Evolutionary conservation across 306 rosid species (phyloP).

Genomic region (Begonia masoniana): DNA sequence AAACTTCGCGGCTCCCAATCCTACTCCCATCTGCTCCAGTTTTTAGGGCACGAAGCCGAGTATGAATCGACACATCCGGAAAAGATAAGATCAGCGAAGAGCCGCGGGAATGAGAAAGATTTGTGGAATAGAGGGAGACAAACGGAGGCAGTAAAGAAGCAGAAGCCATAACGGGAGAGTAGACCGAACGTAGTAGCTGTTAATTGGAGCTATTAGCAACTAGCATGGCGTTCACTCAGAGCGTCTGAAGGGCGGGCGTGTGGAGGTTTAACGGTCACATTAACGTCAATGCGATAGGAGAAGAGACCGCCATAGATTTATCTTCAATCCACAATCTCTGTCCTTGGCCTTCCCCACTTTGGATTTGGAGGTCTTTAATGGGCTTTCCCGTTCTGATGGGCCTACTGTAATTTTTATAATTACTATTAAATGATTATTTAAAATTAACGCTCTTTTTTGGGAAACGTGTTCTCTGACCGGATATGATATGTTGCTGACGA

Average conservation of each 20-base stretch:
- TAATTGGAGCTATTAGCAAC: too few species aligned
- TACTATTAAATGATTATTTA: too few species aligned
- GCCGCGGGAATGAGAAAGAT: constrained; percentile 18
- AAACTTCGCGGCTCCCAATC: constrained; percentile 18
- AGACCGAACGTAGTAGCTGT: too few species aligned
- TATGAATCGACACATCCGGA: constrained; percentile 18
- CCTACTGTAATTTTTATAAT: too few species aligned
- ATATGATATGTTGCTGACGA: background rate
- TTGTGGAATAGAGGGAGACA: constrained; percentile 10
- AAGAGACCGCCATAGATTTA: background rate
- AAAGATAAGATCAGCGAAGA: constrained; percentile 28
- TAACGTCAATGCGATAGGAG: constrained; percentile 8
- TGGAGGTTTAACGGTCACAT: constrained; percentile 10
- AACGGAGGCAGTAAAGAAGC: constrained; percentile 28
- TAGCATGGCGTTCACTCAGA: constrained; percentile 4
- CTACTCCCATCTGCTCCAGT: constrained; percentile 31
- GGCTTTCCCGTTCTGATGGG: background rate
- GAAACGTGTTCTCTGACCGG: too few species aligned
- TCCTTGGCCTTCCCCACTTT: background rate
- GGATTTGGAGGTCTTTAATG: background rate
- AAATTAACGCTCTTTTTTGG: too few species aligned
- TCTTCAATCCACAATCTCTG: constrained; percentile 9
- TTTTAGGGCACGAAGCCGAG: constrained; percentile 31
- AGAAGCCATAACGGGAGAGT: constrained; percentile 32
- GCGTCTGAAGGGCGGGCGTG: background rate